Conservation (phyloP, 1,284 basidiomycete species). For the Irpex sp. region DNA sequence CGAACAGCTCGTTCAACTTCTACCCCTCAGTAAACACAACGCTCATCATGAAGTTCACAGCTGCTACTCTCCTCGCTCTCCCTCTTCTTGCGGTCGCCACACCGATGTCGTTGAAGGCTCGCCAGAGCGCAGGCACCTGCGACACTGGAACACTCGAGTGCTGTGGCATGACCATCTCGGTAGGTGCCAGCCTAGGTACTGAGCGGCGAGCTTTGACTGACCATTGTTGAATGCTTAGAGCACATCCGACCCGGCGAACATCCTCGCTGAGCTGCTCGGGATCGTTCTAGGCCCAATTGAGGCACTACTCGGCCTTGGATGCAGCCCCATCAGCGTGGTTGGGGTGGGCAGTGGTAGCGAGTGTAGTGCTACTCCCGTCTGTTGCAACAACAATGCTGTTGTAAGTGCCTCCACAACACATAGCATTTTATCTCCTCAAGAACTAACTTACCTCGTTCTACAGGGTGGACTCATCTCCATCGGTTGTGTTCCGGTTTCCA, state of each 20-base stretch:
- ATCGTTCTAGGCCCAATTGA: not conserved
- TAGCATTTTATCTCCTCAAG: not conserved
- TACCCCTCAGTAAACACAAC: not conserved
- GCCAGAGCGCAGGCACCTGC: not conserved
- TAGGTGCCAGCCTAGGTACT: not conserved
- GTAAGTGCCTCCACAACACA: not conserved
- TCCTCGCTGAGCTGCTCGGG: not conserved
- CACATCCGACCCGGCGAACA: not conserved
- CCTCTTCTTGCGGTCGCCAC: constrained; percentile 11
- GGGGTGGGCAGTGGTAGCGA: not conserved
- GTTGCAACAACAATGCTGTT: not conserved
- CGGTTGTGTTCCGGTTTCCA: not conserved
- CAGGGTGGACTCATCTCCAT: constrained; percentile 5
- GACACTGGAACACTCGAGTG: not conserved
- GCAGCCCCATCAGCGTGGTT: not conserved
- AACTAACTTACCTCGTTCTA: not conserved
- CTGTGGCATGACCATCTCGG: not conserved
- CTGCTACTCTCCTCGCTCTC: constrained; percentile 5
- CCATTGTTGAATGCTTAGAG: not conserved
- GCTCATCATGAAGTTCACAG: constrained; percentile 5
- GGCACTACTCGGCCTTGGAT: not conserved
- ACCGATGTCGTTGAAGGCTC: not conserved
- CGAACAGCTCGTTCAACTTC: constrained; percentile 1
- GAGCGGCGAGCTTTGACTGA: not conserved
- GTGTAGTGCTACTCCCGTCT: not conserved